phyloP scores from a whole-genome alignment of 2,329 filamentous ascomycete genomes.

The Colletotrichum sp. region DNA sequence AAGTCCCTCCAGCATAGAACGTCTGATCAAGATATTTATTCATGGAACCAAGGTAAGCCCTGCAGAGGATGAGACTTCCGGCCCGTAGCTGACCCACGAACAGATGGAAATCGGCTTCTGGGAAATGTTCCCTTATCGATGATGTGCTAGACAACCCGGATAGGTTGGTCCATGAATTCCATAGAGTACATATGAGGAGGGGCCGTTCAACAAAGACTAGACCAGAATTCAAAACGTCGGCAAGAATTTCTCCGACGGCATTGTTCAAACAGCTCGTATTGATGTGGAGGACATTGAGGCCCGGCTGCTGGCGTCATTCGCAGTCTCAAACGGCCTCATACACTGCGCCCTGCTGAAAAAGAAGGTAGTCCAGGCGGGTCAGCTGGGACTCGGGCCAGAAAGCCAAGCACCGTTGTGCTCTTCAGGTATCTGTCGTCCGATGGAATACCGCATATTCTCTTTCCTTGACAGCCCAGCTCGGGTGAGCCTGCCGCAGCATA shows the following conservation, averaged over 20 bases:
- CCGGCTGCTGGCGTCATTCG: background rate
- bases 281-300: background rate
- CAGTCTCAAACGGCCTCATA: background rate
- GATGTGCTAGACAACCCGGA: background rate
- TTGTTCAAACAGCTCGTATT: background rate
- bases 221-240: background rate
- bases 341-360: background rate
- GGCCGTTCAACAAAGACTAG: background rate
- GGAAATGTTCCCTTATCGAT: conserved; percentile 54
- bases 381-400: background rate
- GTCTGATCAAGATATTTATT: conserved; percentile 83
- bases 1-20: conserved; percentile 77
- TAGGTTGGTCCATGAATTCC: background rate
- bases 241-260: background rate
- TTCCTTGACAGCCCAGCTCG: conserved; percentile 4
- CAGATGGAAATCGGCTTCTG: conserved; percentile 62
- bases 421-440: background rate
- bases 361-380: background rate
- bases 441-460: background rate
- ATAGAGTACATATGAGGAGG: background rate
- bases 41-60: conserved; percentile 78
- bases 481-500: background rate
- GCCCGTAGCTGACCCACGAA: background rate
- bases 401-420: background rate
- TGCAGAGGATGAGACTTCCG: background rate